Evolutionary conservation across 2,329 filamentous ascomycete species (phyloP).

Genomic region (Colletotrichum australisinense): DNA sequence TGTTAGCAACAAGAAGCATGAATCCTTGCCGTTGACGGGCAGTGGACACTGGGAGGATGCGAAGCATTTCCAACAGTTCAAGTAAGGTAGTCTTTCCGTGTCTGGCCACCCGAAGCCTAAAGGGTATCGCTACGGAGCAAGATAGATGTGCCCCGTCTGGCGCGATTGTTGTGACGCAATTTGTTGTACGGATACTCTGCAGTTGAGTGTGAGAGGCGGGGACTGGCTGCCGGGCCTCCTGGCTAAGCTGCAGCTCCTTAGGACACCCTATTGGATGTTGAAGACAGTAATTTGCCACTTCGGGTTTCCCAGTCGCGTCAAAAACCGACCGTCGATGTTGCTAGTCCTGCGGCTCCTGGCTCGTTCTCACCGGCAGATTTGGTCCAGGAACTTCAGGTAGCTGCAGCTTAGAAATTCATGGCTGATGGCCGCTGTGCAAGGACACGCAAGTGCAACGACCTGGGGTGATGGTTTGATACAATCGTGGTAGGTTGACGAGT

Average conservation of each 20-base stretch:
- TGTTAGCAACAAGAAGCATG: not conserved
- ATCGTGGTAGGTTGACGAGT: not conserved
- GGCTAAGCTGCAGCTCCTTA: not conserved
- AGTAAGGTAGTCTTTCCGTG: not conserved
- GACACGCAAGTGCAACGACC: not conserved
- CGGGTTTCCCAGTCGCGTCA: not conserved
- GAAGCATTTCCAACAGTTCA: no score
- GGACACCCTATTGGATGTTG: slow-evolving; percentile 17
- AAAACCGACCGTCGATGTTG: not conserved
- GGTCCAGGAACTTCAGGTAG: not conserved
- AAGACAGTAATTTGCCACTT: slow-evolving; percentile 26
- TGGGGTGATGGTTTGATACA: slow-evolving; percentile 8
- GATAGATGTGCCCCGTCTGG: slow-evolving; percentile 11
- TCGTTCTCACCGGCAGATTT: slow-evolving; percentile 7
- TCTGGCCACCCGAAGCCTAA: not conserved
- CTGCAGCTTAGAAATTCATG: slow-evolving; percentile 28
- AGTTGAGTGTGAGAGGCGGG: slow-evolving; percentile 19
- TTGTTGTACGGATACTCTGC: slow-evolving; percentile 14
- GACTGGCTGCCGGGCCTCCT: slow-evolving; percentile 18
- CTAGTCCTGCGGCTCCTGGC: slow-evolving; percentile 19
- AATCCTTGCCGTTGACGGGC: not conserved
- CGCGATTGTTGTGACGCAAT: slow-evolving; percentile 36
- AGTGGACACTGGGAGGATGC: no score
- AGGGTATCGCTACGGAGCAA: not conserved
- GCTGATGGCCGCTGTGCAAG: not conserved